Conservation (phyloP, 768 basidiomycete genomes). For the Podaxis rugospora region DNA sequence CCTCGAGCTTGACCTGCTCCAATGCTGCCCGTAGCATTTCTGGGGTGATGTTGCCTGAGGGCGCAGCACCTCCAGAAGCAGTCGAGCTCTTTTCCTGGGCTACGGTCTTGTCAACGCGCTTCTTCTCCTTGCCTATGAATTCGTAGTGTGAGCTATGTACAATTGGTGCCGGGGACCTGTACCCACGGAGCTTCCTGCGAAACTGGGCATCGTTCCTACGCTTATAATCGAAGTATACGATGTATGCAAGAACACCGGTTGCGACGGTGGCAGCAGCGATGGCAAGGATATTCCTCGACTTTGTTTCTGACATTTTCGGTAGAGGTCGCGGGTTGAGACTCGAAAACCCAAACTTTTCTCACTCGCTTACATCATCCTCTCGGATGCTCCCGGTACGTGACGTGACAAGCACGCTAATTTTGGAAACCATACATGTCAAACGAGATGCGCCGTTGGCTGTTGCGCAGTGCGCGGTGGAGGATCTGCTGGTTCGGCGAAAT, state of each 20-base stretch:
- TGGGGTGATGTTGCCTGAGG: conserved; percentile 30
- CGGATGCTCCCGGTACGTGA: conserved; percentile 1
- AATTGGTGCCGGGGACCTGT: conserved; percentile 13
- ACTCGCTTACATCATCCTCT: conserved; percentile 9
- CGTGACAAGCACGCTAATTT: not conserved
- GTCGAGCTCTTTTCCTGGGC: conserved; percentile 37
- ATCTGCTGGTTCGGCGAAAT: not conserved
- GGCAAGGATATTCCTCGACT: conserved; percentile 34
- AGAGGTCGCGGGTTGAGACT: not conserved
- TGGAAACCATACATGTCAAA: not conserved
- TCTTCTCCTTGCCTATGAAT: conserved; percentile 84
- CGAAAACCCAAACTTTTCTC: conserved; percentile 1
- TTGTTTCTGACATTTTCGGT: conserved; percentile 32
- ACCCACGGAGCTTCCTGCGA: conserved; percentile 83
- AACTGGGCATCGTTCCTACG: conserved; percentile 85
- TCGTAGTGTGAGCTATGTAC: conserved; percentile 7
- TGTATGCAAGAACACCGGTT: conserved; percentile 71
- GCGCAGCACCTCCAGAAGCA: conserved; percentile 28
- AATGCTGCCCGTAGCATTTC: conserved; percentile 63
- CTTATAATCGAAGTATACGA: conserved; percentile 92
- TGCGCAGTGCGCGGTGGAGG: not conserved
- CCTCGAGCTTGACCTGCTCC: conserved; percentile 64
- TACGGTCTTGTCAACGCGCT: conserved; percentile 71
- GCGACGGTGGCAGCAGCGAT: conserved; percentile 48
- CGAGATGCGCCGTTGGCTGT: not conserved